Evolutionary conservation across 2,329 filamentous ascomycete genomes (phyloP).

Genomic region (Fusarium sp.): DNA sequence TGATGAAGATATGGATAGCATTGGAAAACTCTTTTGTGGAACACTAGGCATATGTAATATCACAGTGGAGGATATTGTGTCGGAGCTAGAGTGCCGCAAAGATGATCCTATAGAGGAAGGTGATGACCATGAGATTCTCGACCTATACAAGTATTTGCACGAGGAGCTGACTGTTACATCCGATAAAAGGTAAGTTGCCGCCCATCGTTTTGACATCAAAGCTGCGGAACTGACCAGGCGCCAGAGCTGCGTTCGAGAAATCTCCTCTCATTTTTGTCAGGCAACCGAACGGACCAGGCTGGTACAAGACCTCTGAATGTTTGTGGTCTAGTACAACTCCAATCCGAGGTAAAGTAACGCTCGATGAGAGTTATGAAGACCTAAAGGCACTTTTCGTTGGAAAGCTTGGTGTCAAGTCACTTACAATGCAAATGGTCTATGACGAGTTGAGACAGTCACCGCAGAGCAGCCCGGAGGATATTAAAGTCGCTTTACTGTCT

Average conservation of each 20-base stretch:
- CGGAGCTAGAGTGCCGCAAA: neutral
- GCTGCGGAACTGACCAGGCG: neutral
- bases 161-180: neutral
- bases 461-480: neutral
- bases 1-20: constrained; percentile 6
- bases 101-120: no score
- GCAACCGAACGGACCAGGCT: neutral
- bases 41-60: constrained; percentile 12
- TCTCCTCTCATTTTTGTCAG: constrained; percentile 8
- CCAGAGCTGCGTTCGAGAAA: constrained; percentile 23
- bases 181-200: constrained; percentile 1
- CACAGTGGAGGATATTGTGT: neutral
- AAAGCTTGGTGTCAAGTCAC: constrained; percentile 22
- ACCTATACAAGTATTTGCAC: constrained; percentile 26
- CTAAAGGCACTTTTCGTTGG: constrained; percentile 19
- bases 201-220: fast-evolving
- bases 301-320: constrained; percentile 30
- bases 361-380: constrained; percentile 18
- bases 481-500: constrained; percentile 12
- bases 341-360: constrained; percentile 21
- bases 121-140: no score
- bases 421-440: constrained; percentile 37
- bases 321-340: constrained; percentile 32
- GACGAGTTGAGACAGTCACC: constrained; percentile 28
- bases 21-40: constrained; percentile 7